Base-by-base conservation (phyloP, 1,139 yeast genomes). In the Eremothecium gossypii region DNA sequence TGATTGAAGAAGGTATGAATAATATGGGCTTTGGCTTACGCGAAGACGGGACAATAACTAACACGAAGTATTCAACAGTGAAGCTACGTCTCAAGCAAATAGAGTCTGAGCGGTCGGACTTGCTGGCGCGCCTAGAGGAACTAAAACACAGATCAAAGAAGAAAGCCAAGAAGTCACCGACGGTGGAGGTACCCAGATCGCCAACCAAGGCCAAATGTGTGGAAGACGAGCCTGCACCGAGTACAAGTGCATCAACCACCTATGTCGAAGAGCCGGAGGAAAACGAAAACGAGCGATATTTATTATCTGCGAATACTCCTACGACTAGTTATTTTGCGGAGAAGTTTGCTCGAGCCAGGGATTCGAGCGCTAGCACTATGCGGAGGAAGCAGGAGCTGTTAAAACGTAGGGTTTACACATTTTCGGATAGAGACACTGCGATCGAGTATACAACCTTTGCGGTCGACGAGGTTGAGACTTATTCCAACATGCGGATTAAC, bases 401-500 rank as follows among this genome's bases (percentile, higher is more conserved):
- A 49, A 50, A 49, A 14, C 45, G 64, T 2, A 56, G 70, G 40
- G 60, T 66, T 7, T 68, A 63, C 46, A 57, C 71, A 3, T 66
- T 68, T 50, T 57, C 53, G 23, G 48, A 49, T 7, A 38, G 49
- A 6, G 37, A 46, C 5, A 41, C 39, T 20, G 36, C 43, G 9
- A 41, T 49, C 6, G 54, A 52, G 42, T 45, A 50, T 43, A 46
- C 52, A 41, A 52, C 63, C 33, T 39, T 52, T 7, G 47, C 38
- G 1, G 64, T 59, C 2, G 55, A 66, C 40, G 70, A 67, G 38
- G 41, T 46, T 13, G 71, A 68, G 37, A 50, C 48, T 13, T 62
- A 51, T 45, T 64, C 71, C 2, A 63, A 71, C 0, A 56, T 61
- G 20, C 52, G 61, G 46, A 44, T 74, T 1, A 50, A 61, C 13